Evolutionary conservation across 2,329 filamentous ascomycete genomes (phyloP).

Genomic region (Fusarium praegraminearum): DNA sequence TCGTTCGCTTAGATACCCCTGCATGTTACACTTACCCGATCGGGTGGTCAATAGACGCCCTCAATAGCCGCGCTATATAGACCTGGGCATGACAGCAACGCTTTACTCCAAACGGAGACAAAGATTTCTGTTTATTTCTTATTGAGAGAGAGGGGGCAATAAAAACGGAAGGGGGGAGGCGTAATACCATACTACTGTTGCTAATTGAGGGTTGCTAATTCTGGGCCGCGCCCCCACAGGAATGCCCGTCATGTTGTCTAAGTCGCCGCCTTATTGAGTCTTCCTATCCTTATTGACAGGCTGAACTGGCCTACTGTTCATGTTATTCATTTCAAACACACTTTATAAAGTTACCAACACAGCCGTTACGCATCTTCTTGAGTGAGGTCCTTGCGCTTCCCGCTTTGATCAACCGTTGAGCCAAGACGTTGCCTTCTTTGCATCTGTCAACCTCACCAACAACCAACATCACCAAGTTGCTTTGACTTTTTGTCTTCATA

Average conservation of each 20-base stretch:
- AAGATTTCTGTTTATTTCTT: conserved; percentile 16
- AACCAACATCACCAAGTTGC: conserved; percentile 18
- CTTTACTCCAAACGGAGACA: conserved; percentile 22
- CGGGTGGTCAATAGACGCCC: conserved; percentile 52
- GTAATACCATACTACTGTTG: not conserved
- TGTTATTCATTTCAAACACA: conserved; percentile 3
- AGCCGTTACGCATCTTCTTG: not conserved
- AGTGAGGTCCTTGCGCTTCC: conserved; percentile 33
- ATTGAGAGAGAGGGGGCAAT: conserved; percentile 5
- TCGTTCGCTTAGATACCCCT: conserved; percentile 21
- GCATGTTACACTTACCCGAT: conserved; percentile 44
- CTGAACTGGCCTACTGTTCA: not conserved
- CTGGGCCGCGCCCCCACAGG: conserved; percentile 5
- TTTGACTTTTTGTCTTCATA: conserved; percentile 15
- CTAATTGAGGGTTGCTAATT: conserved; percentile 26
- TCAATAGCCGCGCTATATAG: conserved; percentile 49
- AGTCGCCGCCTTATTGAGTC: conserved; percentile 31
- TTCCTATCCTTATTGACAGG: conserved; percentile 15
- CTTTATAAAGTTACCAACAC: conserved; percentile 28
- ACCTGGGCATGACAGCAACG: conserved; percentile 16
- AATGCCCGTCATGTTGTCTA: conserved; percentile 21
- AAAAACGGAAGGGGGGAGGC: not conserved
- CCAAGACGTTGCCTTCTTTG: conserved; percentile 28
- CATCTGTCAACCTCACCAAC: conserved; percentile 19
- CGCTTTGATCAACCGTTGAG: conserved; percentile 34